Conservation (phyloP, 768 basidiomycete genomes). For the Daedaleopsis sinensis region DNA sequence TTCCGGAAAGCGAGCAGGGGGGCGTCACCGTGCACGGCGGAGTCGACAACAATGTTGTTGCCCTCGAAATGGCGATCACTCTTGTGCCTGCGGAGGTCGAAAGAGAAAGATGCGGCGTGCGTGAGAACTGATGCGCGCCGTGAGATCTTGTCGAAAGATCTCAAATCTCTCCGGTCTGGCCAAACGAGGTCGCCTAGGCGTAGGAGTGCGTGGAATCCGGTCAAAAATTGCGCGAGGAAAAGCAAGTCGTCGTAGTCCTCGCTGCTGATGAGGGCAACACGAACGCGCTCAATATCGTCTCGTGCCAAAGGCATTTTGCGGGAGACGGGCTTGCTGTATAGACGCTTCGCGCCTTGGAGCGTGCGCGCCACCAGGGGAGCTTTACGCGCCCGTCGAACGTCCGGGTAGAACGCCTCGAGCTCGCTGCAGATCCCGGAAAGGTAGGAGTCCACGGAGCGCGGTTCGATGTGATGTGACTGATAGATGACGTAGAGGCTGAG, state of each 20-base stretch:
- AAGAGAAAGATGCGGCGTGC: constrained; percentile 4
- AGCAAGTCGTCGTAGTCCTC: constrained; percentile 27
- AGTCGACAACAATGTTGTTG: constrained; percentile 14
- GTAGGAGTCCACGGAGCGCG: constrained; percentile 38
- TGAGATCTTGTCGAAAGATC: constrained; percentile 24
- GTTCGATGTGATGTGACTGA: constrained; percentile 41
- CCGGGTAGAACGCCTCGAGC: constrained; percentile 36
- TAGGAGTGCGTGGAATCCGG: constrained; percentile 28
- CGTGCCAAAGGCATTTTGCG: constrained; percentile 33
- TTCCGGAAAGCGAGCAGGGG: background rate
- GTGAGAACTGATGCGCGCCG: constrained; percentile 15
- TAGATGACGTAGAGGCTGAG: constrained; percentile 39
- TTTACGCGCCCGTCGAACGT: constrained; percentile 22
- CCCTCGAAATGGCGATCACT: constrained; percentile 35
- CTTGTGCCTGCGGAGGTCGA: constrained; percentile 42
- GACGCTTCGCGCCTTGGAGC: constrained; percentile 34
- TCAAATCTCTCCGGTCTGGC: constrained; percentile 18
- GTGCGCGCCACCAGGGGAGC: constrained; percentile 32
- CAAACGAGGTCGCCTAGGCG: constrained; percentile 34
- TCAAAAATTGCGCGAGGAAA: constrained; percentile 26
- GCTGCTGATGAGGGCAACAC: background rate
- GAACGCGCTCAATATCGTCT: constrained; percentile 11
- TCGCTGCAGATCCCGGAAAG: constrained; percentile 41
- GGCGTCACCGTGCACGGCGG: background rate
- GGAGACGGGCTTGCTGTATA: constrained; percentile 17